Percentiles rank a stretch among this genome's conserved stretches.
Conservation (phyloP, 129 eudicot genomes). For the Apium graveolens region DNA sequence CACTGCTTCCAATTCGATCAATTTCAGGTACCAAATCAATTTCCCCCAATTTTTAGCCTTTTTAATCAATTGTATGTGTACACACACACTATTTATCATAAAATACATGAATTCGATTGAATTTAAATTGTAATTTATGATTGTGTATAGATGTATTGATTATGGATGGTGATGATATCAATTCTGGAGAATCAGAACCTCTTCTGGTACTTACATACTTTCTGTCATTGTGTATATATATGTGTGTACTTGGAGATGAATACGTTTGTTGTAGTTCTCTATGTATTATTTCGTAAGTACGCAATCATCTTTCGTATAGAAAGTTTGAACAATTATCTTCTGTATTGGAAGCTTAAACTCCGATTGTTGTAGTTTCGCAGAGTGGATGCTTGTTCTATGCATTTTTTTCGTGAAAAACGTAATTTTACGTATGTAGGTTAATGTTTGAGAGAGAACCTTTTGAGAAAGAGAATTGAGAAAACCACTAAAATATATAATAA, state of each 20-base stretch:
- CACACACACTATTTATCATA: neutral
- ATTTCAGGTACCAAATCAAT: neutral
- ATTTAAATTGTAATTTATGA: neutral
- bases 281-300: no score
- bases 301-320: no score
- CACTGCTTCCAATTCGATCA: neutral
- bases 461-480: no score
- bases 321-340: no score
- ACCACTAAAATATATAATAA: no score
- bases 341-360: no score
- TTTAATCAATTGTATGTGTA: neutral
- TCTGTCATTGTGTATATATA: no score
- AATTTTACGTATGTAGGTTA: no score
- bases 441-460: no score
- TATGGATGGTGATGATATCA: slow-evolving; percentile 28
- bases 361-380: no score
- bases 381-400: neutral
- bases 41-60: neutral
- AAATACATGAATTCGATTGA: neutral
- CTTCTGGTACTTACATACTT: slow-evolving; percentile 26
- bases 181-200: slow-evolving; percentile 23
- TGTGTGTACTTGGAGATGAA: neutral
- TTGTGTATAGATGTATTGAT: slow-evolving; percentile 1
- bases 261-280: no score
- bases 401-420: no score